These are phyloP conservation scores for Xylaria polymorpha DNA, from an alignment of 2,329 filamentous ascomycete species.

Conservation along the genomic window DNA sequence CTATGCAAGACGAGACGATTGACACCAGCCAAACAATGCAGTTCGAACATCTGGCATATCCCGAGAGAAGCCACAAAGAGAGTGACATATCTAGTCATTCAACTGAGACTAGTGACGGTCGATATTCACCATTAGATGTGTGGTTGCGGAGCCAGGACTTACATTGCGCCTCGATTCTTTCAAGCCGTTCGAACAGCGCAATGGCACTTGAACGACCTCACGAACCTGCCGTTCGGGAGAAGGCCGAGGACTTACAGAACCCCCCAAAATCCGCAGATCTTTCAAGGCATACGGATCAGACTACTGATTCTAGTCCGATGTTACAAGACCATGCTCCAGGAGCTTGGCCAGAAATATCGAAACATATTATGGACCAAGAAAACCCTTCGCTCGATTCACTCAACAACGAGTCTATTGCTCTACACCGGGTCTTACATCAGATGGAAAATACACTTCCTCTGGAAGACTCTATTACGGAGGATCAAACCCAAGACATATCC, in stretches of 20 bases:
- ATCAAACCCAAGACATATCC: conserved; percentile 35
- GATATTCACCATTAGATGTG: conserved; percentile 47
- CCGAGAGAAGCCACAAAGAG: conserved; percentile 12
- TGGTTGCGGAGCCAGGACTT: conserved; percentile 49
- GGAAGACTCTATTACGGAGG: conserved; percentile 3
- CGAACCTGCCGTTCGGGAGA: conserved; percentile 20
- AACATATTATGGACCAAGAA: conserved; percentile 9
- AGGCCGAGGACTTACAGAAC: background rate
- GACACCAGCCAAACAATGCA: conserved; percentile 19
- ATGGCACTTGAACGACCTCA: conserved; percentile 30
- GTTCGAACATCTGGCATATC: conserved; percentile 3
- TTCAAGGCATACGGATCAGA: background rate
- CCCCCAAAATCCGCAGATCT: background rate
- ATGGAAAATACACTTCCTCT: conserved; percentile 20
- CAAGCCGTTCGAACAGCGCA: conserved; percentile 40
- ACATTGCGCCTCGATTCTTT: conserved; percentile 39
- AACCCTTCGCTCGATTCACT: conserved; percentile 11
- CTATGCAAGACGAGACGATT: conserved; percentile 25
- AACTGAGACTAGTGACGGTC: conserved; percentile 36
- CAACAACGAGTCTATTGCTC: conserved; percentile 28
- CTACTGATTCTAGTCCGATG: conserved; percentile 4
- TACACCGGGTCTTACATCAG: conserved; percentile 19
- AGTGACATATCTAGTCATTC: conserved; percentile 21
- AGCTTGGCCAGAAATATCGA: conserved; percentile 4
- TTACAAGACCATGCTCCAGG: conserved; percentile 8